Percentiles rank a stretch among this genome's conserved stretches.
Conservation (phyloP, 495 filamentous ascomycete species). For the Elasticomyces elasticus region DNA sequence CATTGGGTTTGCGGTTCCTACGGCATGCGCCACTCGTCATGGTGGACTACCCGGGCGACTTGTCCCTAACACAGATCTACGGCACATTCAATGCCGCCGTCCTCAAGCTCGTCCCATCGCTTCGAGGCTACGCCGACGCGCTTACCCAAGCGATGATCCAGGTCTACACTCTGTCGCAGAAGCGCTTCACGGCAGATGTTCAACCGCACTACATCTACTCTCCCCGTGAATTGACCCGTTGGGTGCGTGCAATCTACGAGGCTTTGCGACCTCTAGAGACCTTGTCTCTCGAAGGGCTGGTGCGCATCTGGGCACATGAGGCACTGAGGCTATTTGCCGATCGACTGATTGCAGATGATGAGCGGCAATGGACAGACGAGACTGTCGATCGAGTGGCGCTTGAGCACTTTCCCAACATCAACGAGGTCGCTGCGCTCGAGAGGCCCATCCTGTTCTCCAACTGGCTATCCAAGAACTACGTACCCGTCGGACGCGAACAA, state of each 20-base stretch:
- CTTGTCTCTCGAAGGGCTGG: conserved; percentile 78
- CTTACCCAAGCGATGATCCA: conserved; percentile 97
- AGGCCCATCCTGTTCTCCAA: conserved; percentile 96
- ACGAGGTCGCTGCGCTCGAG: conserved; percentile 77
- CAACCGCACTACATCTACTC: conserved; percentile 99
- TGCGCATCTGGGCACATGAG: conserved; percentile 97
- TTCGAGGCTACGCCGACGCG: conserved; percentile 89
- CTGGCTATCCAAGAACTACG: conserved; percentile 98
- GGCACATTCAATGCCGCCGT: conserved; percentile 95
- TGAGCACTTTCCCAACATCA: conserved; percentile 86
- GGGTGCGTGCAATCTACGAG: conserved; percentile 95
- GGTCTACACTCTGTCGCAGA: conserved; percentile 88
- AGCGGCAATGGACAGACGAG: conserved; percentile 89
- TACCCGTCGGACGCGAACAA: conserved; percentile 88
- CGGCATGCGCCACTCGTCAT: conserved; percentile 93
- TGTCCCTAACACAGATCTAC: conserved; percentile 91
- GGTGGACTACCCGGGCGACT: conserved; percentile 96
- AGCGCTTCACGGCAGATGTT: conserved; percentile 86
- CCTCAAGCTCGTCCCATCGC: conserved; percentile 87
- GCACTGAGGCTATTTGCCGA: conserved; percentile 94
- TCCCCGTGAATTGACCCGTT: conserved; percentile 91
- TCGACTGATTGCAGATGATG: conserved; percentile 84
- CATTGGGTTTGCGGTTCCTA: conserved; percentile 86
- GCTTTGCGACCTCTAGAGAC: conserved; percentile 86
- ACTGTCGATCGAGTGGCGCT: conserved; percentile 73